Conservation (phyloP, 495 filamentous ascomycete genomes). For the Penicillium soppii region DNA sequence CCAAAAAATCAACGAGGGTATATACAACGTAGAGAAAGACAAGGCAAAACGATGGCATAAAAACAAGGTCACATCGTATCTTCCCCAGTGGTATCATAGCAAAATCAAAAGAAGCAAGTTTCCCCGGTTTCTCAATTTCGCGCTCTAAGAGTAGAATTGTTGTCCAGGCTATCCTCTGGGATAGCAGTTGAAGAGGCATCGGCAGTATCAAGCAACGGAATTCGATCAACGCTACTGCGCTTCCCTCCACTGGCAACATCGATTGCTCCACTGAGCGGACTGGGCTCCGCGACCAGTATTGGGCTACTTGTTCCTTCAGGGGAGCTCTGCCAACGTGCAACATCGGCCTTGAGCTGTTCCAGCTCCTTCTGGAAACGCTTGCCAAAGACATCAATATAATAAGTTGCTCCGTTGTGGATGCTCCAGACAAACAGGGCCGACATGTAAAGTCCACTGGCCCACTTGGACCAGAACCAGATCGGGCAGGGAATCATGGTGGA, state of each 20-base stretch:
- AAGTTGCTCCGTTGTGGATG: constrained; percentile 92
- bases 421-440: constrained; percentile 81
- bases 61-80: too few relatives aligned
- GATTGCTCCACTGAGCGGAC: constrained; percentile 14
- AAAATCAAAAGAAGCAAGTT: constrained; percentile 1
- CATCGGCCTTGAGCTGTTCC: constrained; percentile 84
- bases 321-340: constrained; percentile 78
- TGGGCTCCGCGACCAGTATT: constrained; percentile 23
- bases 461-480: constrained; percentile 90
- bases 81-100: constrained; percentile 18
- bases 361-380: constrained; percentile 96
- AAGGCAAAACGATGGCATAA: too few relatives aligned
- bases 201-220: constrained; percentile 40
- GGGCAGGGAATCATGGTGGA: constrained; percentile 92
- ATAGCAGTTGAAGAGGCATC: constrained; percentile 27
- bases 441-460: constrained; percentile 75
- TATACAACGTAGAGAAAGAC: too few relatives aligned
- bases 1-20: too few relatives aligned
- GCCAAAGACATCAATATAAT: constrained; percentile 96
- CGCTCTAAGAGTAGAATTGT: constrained; percentile 22
- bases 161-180: constrained; percentile 2
- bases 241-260: constrained; percentile 27
- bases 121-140: constrained; percentile 14
- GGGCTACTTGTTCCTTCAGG: constrained; percentile 40
- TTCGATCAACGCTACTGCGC: constrained; percentile 36